Evolutionary conservation across 1,284 basidiomycete species (phyloP).

Genomic region (Rhodotorula mucilaginosa): DNA sequence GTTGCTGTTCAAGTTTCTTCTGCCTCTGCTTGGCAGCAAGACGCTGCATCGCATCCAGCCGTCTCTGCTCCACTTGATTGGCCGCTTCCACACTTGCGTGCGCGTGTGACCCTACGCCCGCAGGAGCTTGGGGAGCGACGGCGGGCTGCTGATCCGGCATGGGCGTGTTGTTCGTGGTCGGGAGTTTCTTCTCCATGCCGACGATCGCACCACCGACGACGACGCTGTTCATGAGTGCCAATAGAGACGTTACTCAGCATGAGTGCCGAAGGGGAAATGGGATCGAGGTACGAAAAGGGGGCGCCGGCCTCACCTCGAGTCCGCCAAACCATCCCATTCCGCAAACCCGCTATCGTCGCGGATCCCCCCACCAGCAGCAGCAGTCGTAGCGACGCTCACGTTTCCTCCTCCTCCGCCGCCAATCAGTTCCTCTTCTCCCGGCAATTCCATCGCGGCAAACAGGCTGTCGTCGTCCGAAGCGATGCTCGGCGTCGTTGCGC

Average conservation of each 20-base stretch:
- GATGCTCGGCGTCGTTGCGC: neutral
- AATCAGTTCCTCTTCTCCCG: neutral
- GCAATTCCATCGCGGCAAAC: conserved; percentile 6
- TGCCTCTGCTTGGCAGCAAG: conserved; percentile 6
- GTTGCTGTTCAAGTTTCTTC: neutral
- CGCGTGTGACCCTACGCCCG: neutral
- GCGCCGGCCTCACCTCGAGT: neutral
- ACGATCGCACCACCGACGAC: neutral
- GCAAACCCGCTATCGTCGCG: conserved; percentile 18
- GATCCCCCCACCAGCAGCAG: neutral
- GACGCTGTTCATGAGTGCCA: neutral
- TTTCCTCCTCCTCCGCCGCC: no score
- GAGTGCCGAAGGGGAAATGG: neutral
- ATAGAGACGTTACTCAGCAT: neutral
- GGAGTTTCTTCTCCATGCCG: neutral
- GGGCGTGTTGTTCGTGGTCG: neutral
- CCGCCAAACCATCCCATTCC: conserved; percentile 7
- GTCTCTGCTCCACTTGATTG: neutral
- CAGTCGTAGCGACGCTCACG: neutral
- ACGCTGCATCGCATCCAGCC: neutral
- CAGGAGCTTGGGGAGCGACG: neutral
- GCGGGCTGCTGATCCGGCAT: neutral
- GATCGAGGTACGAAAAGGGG: neutral
- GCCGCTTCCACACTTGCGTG: neutral
- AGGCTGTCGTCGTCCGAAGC: conserved; percentile 5